phyloP scores from a whole-genome alignment of 2,329 filamentous ascomycete species.

The Alternaria triticimaculans region DNA sequence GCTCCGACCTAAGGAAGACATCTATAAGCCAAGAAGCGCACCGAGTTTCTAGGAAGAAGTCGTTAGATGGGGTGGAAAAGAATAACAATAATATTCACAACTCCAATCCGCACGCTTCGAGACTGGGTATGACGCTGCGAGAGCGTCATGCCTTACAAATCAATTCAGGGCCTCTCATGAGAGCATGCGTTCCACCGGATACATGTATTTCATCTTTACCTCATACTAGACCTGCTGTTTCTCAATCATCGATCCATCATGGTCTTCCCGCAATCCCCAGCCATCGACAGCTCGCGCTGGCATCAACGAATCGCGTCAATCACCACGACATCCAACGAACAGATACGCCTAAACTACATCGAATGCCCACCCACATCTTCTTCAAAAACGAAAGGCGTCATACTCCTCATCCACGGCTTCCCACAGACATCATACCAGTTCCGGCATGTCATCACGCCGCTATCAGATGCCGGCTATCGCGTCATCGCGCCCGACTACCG shows the following conservation, averaged over 20 bases:
- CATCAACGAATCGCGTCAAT: neutral
- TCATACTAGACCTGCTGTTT: neutral
- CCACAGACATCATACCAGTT: constrained; percentile 56
- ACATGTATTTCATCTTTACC: neutral
- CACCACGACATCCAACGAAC: neutral
- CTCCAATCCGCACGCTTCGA: neutral
- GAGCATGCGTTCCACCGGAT: neutral
- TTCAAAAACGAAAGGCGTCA: neutral
- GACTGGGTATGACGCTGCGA: neutral
- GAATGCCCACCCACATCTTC: neutral
- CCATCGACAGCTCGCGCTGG: neutral
- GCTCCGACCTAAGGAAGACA: neutral
- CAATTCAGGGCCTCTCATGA: neutral
- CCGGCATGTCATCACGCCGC: constrained; percentile 35
- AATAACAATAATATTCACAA: neutral
- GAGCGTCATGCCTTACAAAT: constrained; percentile 2
- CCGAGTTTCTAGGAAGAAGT: neutral
- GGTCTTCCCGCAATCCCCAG: neutral
- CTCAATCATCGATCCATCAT: neutral
- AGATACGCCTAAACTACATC: neutral
- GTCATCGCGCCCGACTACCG: constrained; percentile 53
- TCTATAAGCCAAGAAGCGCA: neutral
- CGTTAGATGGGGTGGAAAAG: neutral
- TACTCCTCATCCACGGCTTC: constrained; percentile 58
- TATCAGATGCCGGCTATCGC: constrained; percentile 48